These are phyloP conservation scores for Glomus cerebriforme DNA, from an alignment of 192 early-diverging fungal genomes.

Conservation along the genomic window DNA sequence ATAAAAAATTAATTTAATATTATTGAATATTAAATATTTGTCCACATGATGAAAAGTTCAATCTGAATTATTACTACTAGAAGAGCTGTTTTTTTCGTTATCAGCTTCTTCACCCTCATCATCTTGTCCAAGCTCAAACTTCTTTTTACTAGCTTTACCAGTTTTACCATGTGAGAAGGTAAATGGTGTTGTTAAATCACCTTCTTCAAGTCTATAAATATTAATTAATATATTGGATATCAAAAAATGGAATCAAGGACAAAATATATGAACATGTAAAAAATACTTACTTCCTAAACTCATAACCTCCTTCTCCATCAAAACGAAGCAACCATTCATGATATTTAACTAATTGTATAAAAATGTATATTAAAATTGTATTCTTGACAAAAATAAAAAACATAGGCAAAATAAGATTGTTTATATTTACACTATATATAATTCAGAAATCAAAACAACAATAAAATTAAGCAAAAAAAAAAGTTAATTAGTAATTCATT, in stretches of 20 bases:
- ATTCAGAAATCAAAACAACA: not conserved
- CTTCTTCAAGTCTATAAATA: conserved; percentile 45
- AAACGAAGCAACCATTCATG: conserved; percentile 64
- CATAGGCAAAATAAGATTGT: not conserved
- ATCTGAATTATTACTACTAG: conserved; percentile 4
- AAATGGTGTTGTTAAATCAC: conserved; percentile 48
- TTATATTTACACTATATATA: not conserved
- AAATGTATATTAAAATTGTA: not conserved
- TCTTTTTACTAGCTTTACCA: conserved; percentile 46
- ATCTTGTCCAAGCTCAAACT: conserved; percentile 41
- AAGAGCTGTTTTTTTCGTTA: conserved; percentile 37
- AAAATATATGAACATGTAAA: too few species aligned
- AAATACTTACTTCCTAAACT: conserved; percentile 55
- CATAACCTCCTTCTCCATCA: conserved; percentile 65
- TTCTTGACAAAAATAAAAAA: not conserved
- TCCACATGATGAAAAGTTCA: not conserved
- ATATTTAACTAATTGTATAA: conserved; percentile 39
- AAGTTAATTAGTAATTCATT: not conserved
- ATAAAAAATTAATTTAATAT: not conserved
- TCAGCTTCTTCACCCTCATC: conserved; percentile 46
- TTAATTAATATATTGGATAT: too few species aligned
- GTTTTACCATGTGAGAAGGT: conserved; percentile 56
- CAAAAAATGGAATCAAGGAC: too few species aligned
- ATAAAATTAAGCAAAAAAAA: not conserved
- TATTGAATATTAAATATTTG: not conserved